Evolutionary conservation across 768 basidiomycete species (phyloP).

Genomic region (Leucocoprinus sp.): DNA sequence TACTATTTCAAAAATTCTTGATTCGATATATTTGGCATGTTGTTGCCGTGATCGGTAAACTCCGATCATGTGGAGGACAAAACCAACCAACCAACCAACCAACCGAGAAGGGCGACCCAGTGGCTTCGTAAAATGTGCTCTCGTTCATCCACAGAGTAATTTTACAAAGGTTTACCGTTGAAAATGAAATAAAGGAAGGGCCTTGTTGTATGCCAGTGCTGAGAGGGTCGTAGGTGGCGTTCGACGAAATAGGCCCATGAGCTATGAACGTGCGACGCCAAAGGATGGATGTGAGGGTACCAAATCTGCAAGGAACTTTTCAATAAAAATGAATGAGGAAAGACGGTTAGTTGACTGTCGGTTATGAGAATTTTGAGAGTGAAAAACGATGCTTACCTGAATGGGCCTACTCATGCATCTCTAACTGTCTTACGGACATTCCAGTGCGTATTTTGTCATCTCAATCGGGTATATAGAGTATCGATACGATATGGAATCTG

Average conservation of each 20-base stretch:
- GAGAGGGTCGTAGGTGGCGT: slow-evolving; percentile 22
- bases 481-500: slow-evolving; percentile 56
- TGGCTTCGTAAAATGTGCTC: slow-evolving; percentile 47
- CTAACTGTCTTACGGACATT: slow-evolving; percentile 42
- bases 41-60: no score
- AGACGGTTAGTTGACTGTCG: background rate
- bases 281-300: no score
- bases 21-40: no score
- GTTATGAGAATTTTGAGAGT: background rate
- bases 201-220: slow-evolving; percentile 49
- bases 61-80: no score
- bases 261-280: no score
- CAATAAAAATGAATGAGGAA: no score
- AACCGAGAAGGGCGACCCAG: slow-evolving; percentile 65
- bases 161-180: slow-evolving; percentile 57
- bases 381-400: slow-evolving; percentile 42
- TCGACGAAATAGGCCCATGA: slow-evolving; percentile 44
- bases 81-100: slow-evolving; percentile 35
- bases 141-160: slow-evolving; percentile 79
- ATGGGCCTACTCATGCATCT: slow-evolving; percentile 66
- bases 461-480: slow-evolving; percentile 60
- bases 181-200: slow-evolving; percentile 64
- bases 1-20: no score
- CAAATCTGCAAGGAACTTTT: no score
- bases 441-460: slow-evolving; percentile 57